Evolutionary conservation across 1,284 basidiomycete species (phyloP).

Genomic region (Cryptococcus jaspeensis): DNA sequence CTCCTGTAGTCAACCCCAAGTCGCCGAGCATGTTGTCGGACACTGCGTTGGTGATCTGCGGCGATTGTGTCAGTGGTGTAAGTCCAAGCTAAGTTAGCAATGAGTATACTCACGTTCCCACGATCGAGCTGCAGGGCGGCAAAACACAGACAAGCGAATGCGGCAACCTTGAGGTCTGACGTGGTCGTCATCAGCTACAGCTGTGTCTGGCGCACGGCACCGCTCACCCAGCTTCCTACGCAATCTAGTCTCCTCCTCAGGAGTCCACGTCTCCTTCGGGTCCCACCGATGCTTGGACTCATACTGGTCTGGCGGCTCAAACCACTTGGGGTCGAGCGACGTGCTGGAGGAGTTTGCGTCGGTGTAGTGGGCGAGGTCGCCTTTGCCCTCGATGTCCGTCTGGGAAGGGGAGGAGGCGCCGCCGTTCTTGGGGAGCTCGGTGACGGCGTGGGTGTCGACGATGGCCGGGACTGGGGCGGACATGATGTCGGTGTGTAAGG

Average conservation of each 20-base stretch:
- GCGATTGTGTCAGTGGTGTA: not conserved
- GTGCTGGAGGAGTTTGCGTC: not conserved
- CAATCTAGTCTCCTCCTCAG: conserved; percentile 41
- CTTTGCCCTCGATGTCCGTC: conserved; percentile 1
- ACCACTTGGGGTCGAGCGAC: conserved; percentile 15
- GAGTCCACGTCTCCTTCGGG: conserved; percentile 35
- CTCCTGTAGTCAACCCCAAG: conserved; percentile 40
- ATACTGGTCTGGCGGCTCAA: conserved; percentile 25
- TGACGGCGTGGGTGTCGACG: conserved; percentile 2
- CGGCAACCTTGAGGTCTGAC: conserved; percentile 11
- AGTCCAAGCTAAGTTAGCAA: no score
- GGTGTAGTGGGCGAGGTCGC: not conserved
- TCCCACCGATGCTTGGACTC: not conserved
- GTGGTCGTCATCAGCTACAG: conserved; percentile 44
- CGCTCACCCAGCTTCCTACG: conserved; percentile 21
- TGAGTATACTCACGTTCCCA: conserved; percentile 29
- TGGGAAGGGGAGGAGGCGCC: not conserved
- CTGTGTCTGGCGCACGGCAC: no score
- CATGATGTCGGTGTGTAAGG: not conserved
- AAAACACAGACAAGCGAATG: conserved; percentile 33
- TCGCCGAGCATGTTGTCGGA: conserved; percentile 51
- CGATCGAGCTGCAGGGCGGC: conserved; percentile 40
- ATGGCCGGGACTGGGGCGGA: not conserved
- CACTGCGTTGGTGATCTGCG: conserved; percentile 36
- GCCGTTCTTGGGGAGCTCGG: not conserved